phyloP scores from a whole-genome alignment of 2,329 filamentous ascomycete genomes.

The Monosporascus sp. region DNA sequence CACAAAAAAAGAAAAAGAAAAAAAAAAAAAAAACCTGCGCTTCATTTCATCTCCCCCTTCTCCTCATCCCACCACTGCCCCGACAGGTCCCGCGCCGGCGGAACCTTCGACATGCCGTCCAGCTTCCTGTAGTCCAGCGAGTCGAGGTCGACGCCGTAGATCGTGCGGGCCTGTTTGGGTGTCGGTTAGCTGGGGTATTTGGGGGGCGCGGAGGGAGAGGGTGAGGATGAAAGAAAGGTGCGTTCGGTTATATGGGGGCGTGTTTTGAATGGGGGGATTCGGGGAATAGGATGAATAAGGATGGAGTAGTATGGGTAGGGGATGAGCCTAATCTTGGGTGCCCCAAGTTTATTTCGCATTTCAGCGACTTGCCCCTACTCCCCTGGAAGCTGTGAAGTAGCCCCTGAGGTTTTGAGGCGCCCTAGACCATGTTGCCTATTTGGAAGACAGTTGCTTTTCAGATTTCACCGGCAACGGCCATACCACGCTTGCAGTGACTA shows the following conservation, averaged over 20 bases:
- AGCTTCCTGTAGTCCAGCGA: slow-evolving; percentile 29
- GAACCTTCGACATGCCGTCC: slow-evolving; percentile 30
- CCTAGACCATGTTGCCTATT: too few relatives aligned
- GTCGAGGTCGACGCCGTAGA: slow-evolving; percentile 37
- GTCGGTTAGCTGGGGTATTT: too few relatives aligned
- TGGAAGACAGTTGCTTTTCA: too few relatives aligned
- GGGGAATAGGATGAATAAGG: too few relatives aligned
- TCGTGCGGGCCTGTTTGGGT: slow-evolving; percentile 30
- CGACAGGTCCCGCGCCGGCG: slow-evolving; percentile 33
- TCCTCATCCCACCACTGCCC: slow-evolving; percentile 30
- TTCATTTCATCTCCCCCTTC: slow-evolving; percentile 21
- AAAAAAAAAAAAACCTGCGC: neutral
- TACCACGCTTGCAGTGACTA: too few relatives aligned
- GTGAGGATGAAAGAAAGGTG: neutral
- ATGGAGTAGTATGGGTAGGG: neutral
- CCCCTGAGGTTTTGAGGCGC: too few relatives aligned
- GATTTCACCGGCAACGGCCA: too few relatives aligned
- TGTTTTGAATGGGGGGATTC: too few relatives aligned
- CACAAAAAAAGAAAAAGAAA: too few relatives aligned
- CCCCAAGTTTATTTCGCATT: neutral
- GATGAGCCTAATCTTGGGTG: too few relatives aligned
- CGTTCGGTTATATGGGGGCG: neutral
- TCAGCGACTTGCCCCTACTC: slow-evolving; percentile 10
- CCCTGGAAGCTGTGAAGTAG: too few relatives aligned
- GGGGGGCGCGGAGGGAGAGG: neutral